phyloP scores from a whole-genome alignment of 495 filamentous ascomycete genomes.

The Neurospora sp. region DNA sequence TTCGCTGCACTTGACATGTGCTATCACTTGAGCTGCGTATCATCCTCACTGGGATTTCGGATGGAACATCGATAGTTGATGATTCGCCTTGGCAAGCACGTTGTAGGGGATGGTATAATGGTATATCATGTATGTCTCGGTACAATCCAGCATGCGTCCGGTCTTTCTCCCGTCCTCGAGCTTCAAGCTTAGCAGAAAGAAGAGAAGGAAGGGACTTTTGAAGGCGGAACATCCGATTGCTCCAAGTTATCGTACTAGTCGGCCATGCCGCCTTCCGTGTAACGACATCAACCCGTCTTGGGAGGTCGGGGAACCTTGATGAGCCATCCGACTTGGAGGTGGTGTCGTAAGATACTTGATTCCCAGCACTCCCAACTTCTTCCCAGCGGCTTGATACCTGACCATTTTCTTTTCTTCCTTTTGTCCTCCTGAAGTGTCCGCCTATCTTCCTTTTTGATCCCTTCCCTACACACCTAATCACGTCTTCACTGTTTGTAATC shows the following conservation, averaged over 20 bases:
- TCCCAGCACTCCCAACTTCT: not conserved
- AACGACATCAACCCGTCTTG: not conserved
- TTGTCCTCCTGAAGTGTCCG: not conserved
- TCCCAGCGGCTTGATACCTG: not conserved
- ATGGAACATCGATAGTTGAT: not conserved
- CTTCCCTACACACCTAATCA: not conserved
- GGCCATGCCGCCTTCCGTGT: not conserved
- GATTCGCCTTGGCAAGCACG: not conserved
- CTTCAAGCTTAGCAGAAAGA: not conserved
- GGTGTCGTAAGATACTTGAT: not conserved
- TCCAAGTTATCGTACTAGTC: not conserved
- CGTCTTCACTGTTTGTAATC: not conserved
- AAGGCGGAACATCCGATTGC: not conserved
- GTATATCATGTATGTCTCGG: not conserved
- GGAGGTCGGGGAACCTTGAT: not conserved
- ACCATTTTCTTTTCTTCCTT: not conserved
- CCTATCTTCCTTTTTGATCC: not conserved
- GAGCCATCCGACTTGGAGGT: not conserved
- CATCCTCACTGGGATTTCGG: not conserved
- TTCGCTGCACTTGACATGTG: not conserved
- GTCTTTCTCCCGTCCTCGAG: not conserved
- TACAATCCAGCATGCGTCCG: not conserved
- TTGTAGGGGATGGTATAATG: not conserved
- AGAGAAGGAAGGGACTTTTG: not conserved
- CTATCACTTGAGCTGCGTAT: not conserved